Conservation (phyloP, 2,329 filamentous ascomycete species). For the Talaromyces sp. region DNA sequence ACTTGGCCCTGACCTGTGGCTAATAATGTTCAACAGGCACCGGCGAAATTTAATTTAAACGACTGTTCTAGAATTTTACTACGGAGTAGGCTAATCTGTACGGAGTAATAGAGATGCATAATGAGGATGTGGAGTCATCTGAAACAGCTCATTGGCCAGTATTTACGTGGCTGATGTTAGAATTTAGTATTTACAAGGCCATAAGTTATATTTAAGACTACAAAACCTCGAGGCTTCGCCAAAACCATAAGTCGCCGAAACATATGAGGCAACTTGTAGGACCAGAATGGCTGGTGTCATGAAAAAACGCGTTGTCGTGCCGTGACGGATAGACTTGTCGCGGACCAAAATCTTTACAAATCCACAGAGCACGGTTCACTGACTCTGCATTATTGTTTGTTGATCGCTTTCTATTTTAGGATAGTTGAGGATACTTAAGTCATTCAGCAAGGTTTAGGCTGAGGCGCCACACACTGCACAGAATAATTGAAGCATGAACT, state of each 20-base stretch:
- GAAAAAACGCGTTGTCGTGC: neutral
- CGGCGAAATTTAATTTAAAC: no score
- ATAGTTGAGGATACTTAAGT: no score
- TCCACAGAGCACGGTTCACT: neutral
- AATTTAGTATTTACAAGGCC: no score
- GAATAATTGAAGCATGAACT: neutral
- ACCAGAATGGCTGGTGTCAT: neutral
- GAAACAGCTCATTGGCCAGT: neutral
- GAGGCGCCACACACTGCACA: no score
- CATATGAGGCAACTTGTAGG: neutral
- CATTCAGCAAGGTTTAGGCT: neutral
- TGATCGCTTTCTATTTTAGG: neutral
- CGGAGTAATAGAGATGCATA: neutral
- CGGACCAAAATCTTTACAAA: neutral
- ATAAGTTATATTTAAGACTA: no score
- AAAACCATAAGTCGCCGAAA: neutral
- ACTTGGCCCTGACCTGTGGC: no score
- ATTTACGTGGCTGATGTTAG: neutral
- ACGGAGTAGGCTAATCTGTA: neutral
- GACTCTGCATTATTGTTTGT: neutral
- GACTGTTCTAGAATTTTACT: neutral
- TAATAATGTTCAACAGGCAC: no score
- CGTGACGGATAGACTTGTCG: neutral
- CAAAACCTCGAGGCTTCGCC: no score
- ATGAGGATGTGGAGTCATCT: neutral